These are phyloP conservation scores for Suhomyces coccinellae DNA, from an alignment of 1,139 yeast genomes.

Conservation along the genomic window DNA sequence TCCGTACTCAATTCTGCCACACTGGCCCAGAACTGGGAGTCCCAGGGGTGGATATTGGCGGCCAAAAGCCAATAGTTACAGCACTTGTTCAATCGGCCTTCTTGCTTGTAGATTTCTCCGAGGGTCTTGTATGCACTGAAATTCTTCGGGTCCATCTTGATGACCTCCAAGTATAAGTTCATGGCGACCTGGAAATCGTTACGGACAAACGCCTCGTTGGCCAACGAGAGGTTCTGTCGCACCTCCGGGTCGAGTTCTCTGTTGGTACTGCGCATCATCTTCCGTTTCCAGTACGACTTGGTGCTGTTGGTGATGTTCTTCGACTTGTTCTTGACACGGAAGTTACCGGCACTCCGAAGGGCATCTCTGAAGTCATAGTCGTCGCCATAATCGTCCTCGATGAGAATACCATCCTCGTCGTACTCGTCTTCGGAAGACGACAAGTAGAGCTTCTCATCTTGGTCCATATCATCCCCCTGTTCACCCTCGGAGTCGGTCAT, in stretches of 20 bases:
- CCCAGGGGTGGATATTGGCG: slow-evolving; percentile 77
- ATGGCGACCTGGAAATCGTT: slow-evolving; percentile 68
- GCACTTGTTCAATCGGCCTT: slow-evolving; percentile 68
- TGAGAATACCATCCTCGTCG: slow-evolving; percentile 23
- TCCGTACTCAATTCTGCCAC: slow-evolving; percentile 77
- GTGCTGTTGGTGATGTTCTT: slow-evolving; percentile 30
- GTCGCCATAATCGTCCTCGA: slow-evolving; percentile 44
- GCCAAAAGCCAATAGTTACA: slow-evolving; percentile 83
- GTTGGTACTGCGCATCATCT: slow-evolving; percentile 38
- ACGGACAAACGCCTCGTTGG: slow-evolving; percentile 76
- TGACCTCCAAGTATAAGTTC: slow-evolving; percentile 67
- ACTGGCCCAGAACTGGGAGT: slow-evolving; percentile 78
- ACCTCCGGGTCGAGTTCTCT: slow-evolving; percentile 71
- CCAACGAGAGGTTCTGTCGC: slow-evolving; percentile 60
- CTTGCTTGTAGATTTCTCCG: slow-evolving; percentile 77
- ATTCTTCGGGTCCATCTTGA: slow-evolving; percentile 73
- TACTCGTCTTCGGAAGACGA: slow-evolving; percentile 26
- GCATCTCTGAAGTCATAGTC: slow-evolving; percentile 58
- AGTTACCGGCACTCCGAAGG: slow-evolving; percentile 61
- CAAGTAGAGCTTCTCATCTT: slow-evolving; percentile 17
- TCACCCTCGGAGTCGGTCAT: slow-evolving; percentile 14
- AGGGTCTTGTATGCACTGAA: slow-evolving; percentile 81
- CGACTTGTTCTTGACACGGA: slow-evolving; percentile 47
- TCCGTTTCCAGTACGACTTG: slow-evolving; percentile 32
- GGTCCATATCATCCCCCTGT: slow-evolving; percentile 13